Evolutionary conservation across 2,329 filamentous ascomycete genomes (phyloP).

Genomic region (Exophiala calicioides): DNA sequence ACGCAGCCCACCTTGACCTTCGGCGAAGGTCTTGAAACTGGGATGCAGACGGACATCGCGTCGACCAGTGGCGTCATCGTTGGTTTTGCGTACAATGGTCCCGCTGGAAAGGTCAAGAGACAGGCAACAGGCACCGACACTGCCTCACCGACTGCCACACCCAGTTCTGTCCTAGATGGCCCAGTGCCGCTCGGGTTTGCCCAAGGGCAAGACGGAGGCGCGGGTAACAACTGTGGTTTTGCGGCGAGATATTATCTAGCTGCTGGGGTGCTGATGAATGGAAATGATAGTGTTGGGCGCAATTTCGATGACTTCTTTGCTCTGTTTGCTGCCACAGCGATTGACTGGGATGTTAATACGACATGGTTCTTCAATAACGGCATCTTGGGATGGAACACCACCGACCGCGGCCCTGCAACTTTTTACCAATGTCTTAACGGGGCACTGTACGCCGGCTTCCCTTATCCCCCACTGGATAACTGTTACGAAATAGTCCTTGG

Average conservation of each 20-base stretch:
- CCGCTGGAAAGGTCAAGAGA: slow-evolving; percentile 19
- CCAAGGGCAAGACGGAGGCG: slow-evolving; percentile 14
- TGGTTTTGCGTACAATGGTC: slow-evolving; percentile 14
- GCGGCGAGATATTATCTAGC: slow-evolving; percentile 20
- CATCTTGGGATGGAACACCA: slow-evolving; percentile 23
- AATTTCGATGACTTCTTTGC: slow-evolving; percentile 22
- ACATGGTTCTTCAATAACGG: slow-evolving; percentile 26
- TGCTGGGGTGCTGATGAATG: slow-evolving; percentile 17
- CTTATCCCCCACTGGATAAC: slow-evolving; percentile 15
- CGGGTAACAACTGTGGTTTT: slow-evolving; percentile 21
- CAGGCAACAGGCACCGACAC: slow-evolving; percentile 7
- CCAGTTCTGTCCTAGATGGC: slow-evolving; percentile 1
- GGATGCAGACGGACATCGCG: slow-evolving; percentile 21
- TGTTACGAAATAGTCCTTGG: slow-evolving; percentile 25
- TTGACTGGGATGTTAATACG: slow-evolving; percentile 23
- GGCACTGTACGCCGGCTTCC: slow-evolving; percentile 27
- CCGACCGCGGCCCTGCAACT: slow-evolving; percentile 18
- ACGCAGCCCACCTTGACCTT: slow-evolving; percentile 20
- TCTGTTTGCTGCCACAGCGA: slow-evolving; percentile 9
- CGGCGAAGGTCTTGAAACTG: slow-evolving; percentile 24
- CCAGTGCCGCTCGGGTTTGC: slow-evolving; percentile 9
- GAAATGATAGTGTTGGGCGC: slow-evolving; percentile 21
- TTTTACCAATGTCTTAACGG: slow-evolving; percentile 27
- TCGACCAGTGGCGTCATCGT: slow-evolving; percentile 18
- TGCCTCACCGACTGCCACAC: slow-evolving; percentile 1